A percentile compares a stretch with the other conserved stretches of the same genome.
Evolutionary conservation across 2,329 filamentous ascomycete genomes (phyloP).

Genomic region (Mycogone perniciosa): DNA sequence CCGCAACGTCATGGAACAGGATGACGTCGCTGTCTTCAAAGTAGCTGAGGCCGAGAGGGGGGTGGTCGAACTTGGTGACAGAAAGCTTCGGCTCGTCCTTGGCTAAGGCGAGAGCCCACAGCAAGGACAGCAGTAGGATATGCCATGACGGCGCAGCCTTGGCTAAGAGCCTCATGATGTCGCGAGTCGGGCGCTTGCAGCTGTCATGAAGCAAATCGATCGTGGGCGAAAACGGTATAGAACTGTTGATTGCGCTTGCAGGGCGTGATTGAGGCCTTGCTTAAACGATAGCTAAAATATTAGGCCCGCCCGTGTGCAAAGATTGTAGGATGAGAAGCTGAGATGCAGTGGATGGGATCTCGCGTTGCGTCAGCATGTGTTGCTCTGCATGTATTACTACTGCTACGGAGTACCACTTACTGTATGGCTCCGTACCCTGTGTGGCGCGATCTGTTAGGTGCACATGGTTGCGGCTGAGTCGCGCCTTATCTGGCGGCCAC

Average conservation of each 20-base stretch:
- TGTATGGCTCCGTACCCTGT: constrained; percentile 7
- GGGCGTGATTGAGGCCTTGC: not conserved
- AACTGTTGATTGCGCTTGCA: not conserved
- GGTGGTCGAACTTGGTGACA: constrained; percentile 57
- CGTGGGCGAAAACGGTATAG: not conserved
- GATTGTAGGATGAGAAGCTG: not conserved
- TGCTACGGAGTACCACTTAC: not conserved
- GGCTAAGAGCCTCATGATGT: constrained; percentile 50
- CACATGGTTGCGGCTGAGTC: constrained; percentile 8
- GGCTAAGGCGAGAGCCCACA: constrained; percentile 37
- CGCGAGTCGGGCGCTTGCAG: constrained; percentile 24
- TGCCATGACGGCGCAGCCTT: constrained; percentile 42
- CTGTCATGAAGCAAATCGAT: constrained; percentile 36
- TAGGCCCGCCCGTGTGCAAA: not conserved
- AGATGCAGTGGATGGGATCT: not conserved
- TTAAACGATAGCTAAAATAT: not conserved
- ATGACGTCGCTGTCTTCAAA: constrained; percentile 85
- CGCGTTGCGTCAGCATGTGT: too few relatives aligned
- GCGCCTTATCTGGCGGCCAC: constrained; percentile 9
- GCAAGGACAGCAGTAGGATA: constrained; percentile 45
- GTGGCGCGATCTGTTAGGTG: not conserved
- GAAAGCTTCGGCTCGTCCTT: constrained; percentile 63
- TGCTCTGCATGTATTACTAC: too few relatives aligned
- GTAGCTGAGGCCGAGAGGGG: constrained; percentile 70
- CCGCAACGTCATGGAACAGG: constrained; percentile 62